Percentiles rank a stretch among this genome's conserved stretches.
Evolutionary conservation across 2,329 filamentous ascomycete genomes (phyloP).

Genomic region (Neonectria hederae): DNA sequence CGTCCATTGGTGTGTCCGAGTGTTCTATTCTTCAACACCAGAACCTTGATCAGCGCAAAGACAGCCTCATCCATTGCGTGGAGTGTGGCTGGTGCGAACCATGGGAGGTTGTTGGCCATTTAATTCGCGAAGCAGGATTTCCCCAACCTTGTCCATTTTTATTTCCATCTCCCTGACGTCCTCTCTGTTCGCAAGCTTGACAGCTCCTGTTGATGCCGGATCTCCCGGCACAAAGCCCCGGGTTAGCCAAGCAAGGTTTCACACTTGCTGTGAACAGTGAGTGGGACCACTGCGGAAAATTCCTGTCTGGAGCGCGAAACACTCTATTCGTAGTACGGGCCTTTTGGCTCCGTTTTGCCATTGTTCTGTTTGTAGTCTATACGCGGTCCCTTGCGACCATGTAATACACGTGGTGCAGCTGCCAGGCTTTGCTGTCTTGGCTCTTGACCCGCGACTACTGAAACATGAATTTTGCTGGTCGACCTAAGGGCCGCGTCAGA

Average conservation of each 20-base stretch:
- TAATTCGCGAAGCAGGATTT: conserved; percentile 9
- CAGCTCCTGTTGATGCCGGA: conserved; percentile 30
- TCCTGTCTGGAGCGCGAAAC: not conserved
- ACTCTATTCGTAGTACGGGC: not conserved
- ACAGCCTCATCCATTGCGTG: conserved; percentile 16
- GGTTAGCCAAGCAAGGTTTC: conserved; percentile 21
- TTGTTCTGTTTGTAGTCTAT: not conserved
- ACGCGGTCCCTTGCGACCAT: conserved; percentile 2
- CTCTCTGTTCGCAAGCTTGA: conserved; percentile 14
- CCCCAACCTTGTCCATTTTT: conserved; percentile 1
- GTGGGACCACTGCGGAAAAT: not conserved
- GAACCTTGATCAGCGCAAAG: conserved; percentile 15
- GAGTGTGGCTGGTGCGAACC: conserved; percentile 14
- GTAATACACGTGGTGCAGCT: not conserved
- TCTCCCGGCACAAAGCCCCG: conserved; percentile 30
- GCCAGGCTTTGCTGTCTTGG: conserved; percentile 4
- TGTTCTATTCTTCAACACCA: conserved; percentile 4
- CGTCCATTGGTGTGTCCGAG: not conserved
- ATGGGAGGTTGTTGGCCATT: not conserved
- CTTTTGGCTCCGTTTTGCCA: not conserved
- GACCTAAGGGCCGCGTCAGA: conserved; percentile 34
- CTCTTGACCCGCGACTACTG: conserved; percentile 19
- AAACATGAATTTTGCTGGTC: conserved; percentile 1
- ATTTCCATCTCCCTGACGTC: conserved; percentile 27
- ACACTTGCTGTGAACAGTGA: not conserved